phyloP scores from a whole-genome alignment of 352 stramenopile genomes.

The Sclerospora graminicola region DNA sequence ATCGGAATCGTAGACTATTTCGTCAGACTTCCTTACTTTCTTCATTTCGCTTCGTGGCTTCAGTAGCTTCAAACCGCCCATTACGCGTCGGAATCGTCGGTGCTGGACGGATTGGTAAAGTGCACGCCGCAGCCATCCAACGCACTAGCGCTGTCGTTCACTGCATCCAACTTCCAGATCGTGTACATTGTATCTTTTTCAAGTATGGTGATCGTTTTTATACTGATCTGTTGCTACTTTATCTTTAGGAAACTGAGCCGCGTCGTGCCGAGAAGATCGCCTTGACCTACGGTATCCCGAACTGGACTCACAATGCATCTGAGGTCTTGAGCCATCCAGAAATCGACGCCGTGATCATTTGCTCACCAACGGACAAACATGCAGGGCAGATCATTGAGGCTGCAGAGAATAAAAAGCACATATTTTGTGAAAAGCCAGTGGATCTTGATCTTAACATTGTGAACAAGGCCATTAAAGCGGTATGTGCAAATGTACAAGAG shows the following conservation, averaged over 20 bases:
- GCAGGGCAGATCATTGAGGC: conserved; percentile 91
- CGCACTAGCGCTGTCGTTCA: conserved; percentile 36
- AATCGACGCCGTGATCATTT: conserved; percentile 94
- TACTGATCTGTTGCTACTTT: no score
- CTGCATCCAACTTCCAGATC: no score
- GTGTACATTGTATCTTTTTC: no score
- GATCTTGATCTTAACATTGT: conserved; percentile 73
- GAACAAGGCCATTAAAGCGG: conserved; percentile 40
- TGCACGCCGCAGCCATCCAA: conserved; percentile 46
- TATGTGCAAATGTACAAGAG: no score
- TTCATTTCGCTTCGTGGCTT: conserved; percentile 8
- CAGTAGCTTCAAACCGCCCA: conserved; percentile 7
- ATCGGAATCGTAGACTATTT: neutral
- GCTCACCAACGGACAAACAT: conserved; percentile 88
- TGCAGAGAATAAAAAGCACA: conserved; percentile 86
- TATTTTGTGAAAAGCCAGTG: conserved; percentile 94
- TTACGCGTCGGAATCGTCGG: conserved; percentile 61
- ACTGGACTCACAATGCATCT: conserved; percentile 51
- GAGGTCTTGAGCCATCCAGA: conserved; percentile 89
- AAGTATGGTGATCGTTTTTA: no score
- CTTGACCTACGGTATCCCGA: conserved; percentile 41
- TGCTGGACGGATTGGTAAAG: conserved; percentile 50
- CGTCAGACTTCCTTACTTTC: conserved; percentile 1
- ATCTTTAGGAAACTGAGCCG: no score
- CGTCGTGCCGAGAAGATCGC: no score